These are phyloP conservation scores for Yamadazyma oceani DNA, from an alignment of 1,139 yeast genomes.

Conservation along the genomic window DNA sequence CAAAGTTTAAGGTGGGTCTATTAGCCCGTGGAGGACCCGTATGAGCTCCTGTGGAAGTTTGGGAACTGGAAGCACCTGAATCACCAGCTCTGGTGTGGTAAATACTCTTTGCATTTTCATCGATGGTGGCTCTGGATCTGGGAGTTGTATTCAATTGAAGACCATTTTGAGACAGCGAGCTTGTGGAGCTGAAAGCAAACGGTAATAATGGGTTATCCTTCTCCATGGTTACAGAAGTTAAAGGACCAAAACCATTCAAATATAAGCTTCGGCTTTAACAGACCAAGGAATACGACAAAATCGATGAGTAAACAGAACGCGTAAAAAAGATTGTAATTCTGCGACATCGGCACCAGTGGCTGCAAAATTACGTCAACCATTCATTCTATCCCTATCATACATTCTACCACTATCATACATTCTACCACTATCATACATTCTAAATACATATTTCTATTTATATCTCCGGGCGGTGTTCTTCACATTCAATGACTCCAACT, in stretches of 20 bases:
- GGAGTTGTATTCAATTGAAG: constrained; percentile 37
- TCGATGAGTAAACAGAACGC: background rate
- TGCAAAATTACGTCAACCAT: too few relatives aligned
- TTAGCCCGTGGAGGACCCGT: too few relatives aligned
- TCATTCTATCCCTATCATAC: background rate
- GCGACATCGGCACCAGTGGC: too few relatives aligned
- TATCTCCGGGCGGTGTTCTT: background rate
- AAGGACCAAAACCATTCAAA: background rate
- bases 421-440: too few relatives aligned
- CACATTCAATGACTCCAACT: constrained; percentile 15
- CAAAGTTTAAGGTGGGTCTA: constrained; percentile 24
- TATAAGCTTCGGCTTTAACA: background rate
- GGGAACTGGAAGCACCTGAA: constrained; percentile 1
- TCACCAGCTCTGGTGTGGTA: constrained; percentile 30
- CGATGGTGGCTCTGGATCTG: constrained; percentile 32
- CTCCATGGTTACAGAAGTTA: constrained; percentile 24
- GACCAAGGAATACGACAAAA: too few relatives aligned
- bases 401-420: too few relatives aligned
- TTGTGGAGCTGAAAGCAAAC: constrained; percentile 35
- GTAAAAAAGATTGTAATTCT: background rate
- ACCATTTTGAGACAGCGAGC: constrained; percentile 26
- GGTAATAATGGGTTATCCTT: constrained; percentile 43
- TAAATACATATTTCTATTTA: too few relatives aligned
- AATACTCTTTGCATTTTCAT: constrained; percentile 39
- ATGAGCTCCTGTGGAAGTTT: too few relatives aligned